A percentile compares a stretch with the other conserved stretches of the same genome.
Conservation (phyloP, 2,329 filamentous ascomycete genomes). For the Hymenoscyphus repandus region DNA sequence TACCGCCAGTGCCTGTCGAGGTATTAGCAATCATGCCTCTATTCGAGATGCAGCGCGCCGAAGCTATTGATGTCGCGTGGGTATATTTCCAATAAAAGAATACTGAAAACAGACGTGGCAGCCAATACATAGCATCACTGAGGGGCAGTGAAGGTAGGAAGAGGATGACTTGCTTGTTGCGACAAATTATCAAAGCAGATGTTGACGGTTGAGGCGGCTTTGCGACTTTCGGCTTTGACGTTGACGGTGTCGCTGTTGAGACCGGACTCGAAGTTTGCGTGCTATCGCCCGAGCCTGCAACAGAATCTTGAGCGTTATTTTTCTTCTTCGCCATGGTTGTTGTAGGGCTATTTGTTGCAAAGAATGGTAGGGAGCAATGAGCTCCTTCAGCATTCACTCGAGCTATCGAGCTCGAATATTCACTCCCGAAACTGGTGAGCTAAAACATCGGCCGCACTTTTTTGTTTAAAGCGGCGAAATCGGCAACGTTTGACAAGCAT, state of each 20-base stretch:
- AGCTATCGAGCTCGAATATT: background rate
- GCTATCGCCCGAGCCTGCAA: slow-evolving; percentile 23
- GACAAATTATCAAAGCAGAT: slow-evolving; percentile 55
- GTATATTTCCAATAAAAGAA: background rate
- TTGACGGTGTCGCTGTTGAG: slow-evolving; percentile 18
- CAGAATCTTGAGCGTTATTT: slow-evolving; percentile 36
- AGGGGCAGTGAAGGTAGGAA: no score
- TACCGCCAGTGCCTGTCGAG: slow-evolving; percentile 70
- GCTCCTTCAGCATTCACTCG: background rate
- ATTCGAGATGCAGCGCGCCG: background rate
- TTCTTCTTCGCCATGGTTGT: slow-evolving; percentile 44
- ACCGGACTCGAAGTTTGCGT: slow-evolving; percentile 16
- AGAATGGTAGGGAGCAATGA: background rate
- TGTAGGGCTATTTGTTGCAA: background rate
- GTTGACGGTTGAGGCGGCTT: slow-evolving; percentile 35
- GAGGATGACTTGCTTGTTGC: slow-evolving; percentile 56
- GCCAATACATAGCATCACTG: no score
- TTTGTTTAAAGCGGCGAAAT: slow-evolving; percentile 1
- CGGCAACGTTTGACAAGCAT: background rate
- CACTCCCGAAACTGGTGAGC: background rate
- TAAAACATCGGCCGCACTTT: background rate
- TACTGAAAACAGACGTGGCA: background rate
- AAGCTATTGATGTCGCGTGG: background rate
- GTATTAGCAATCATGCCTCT: slow-evolving; percentile 7
- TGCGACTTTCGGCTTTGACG: slow-evolving; percentile 24